These are phyloP conservation scores for Tolypocladium capitatum DNA, from an alignment of 2,329 filamentous ascomycete species.

Conservation along the genomic window DNA sequence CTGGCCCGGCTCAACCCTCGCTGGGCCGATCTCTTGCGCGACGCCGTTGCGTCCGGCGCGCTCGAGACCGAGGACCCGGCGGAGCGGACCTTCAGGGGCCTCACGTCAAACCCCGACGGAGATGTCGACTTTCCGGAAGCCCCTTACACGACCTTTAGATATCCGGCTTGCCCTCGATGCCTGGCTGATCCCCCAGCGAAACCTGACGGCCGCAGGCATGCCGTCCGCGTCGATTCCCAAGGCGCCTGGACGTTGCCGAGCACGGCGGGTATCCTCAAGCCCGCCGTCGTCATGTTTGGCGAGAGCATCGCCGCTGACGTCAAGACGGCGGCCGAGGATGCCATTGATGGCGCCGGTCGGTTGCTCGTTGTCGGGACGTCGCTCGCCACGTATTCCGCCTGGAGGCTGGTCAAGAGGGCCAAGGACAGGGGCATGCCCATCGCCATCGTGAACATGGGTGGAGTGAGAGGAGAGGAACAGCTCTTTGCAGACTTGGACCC, in stretches of 20 bases:
- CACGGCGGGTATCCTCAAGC: constrained; percentile 74
- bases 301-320: constrained; percentile 63
- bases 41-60: constrained; percentile 61
- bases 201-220: constrained; percentile 38
- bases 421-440: constrained; percentile 74
- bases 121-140: constrained; percentile 83
- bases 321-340: constrained; percentile 64
- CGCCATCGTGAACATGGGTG: constrained; percentile 78
- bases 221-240: constrained; percentile 60
- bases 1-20: constrained; percentile 70
- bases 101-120: constrained; percentile 85
- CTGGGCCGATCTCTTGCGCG: constrained; percentile 65
- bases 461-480: constrained; percentile 63
- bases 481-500: constrained; percentile 49
- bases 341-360: constrained; percentile 62
- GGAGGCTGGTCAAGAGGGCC: constrained; percentile 74
- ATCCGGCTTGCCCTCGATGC: constrained; percentile 79
- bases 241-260: constrained; percentile 60
- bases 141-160: constrained; percentile 79
- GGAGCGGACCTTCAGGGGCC: constrained; percentile 51
- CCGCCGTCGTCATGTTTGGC: constrained; percentile 92
- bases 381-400: constrained; percentile 89
- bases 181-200: constrained; percentile 46
- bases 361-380: constrained; percentile 78
- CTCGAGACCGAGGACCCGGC: constrained; percentile 64